Base-by-base conservation (phyloP, 179 eudicot species). In the Gypsophila paniculata region DNA sequence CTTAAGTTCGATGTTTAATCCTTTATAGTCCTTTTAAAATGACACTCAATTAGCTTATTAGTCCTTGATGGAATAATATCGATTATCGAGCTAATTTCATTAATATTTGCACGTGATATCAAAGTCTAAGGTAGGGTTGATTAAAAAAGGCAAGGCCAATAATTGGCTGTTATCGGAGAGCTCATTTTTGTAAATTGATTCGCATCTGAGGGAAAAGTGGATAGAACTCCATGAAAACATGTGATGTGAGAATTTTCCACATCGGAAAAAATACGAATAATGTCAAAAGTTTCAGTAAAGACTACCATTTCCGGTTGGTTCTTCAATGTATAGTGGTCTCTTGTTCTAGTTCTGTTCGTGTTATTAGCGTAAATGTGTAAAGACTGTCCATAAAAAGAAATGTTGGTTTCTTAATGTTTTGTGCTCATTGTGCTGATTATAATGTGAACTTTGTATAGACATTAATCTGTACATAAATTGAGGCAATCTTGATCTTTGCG, bases 401-500 rank as follows among this genome's bases (percentile, higher is more conserved):
- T 39, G 44, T 8, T 6, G 44, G 10, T 39, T 39, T 8, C 44
- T 39, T 39, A 48, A 48, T 48, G 53, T 2, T 59, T 59, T 12
- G 13, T 23, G 63, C 63, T 59, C 36, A 4, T 9, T 59, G 59
- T n/a, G 38, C 26, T 59, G 63, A 59, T 59, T 23, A 29, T 59
- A 25, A 11, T 59, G 36, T 25, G 12, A 25, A 59, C 38, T 23
- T 25, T 9, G 26, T 59, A 12, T 36, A 8, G 36, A 8, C 51
- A 18, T 15, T 2, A 18, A 5, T 64, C 46, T 38, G 51, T 38
- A 64, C 32, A 44, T 34, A 65, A 21, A 22, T 21, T 26, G 32
- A 70, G 73, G 32, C 38, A 36, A 36, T 70, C 52, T 18, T 55
- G 54, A 18, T 46, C 26, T 39, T 71, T 61, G 68, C 19, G 9